Percentiles rank a stretch among this genome's conserved stretches.
Evolutionary conservation across 2,329 filamentous ascomycete genomes (phyloP).

Genomic region (Calonectria pteridis): DNA sequence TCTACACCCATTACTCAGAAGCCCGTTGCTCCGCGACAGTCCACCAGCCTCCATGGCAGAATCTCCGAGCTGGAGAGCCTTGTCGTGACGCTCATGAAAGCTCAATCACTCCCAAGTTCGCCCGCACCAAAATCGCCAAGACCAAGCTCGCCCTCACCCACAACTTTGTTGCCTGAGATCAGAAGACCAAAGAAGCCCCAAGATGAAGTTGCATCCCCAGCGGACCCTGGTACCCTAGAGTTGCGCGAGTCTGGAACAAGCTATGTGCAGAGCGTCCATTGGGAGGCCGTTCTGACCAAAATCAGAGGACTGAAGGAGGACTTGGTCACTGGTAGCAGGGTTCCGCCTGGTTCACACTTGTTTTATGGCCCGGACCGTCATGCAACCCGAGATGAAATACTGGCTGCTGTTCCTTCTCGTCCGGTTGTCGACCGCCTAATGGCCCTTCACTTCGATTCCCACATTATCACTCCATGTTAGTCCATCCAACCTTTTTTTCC

Average conservation of each 20-base stretch:
- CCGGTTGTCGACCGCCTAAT: slow-evolving; percentile 32
- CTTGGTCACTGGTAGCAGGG: slow-evolving; percentile 22
- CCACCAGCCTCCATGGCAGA: slow-evolving; percentile 29
- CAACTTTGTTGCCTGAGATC: slow-evolving; percentile 22
- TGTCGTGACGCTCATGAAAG: slow-evolving; percentile 32
- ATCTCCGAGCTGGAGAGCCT: slow-evolving; percentile 31
- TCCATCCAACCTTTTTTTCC: slow-evolving; percentile 15
- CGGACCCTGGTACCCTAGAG: slow-evolving; percentile 29
- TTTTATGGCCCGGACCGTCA: slow-evolving; percentile 32
- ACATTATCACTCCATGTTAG: slow-evolving; percentile 31
- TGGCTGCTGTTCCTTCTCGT: slow-evolving; percentile 30
- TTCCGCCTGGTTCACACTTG: slow-evolving; percentile 26
- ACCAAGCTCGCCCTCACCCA: slow-evolving; percentile 20
- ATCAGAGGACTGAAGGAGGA: slow-evolving; percentile 33
- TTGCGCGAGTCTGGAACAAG: slow-evolving; percentile 28
- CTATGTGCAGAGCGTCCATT: slow-evolving; percentile 33
- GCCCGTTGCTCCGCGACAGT: slow-evolving; percentile 10
- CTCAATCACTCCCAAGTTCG: slow-evolving; percentile 19
- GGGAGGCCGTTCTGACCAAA: slow-evolving; percentile 32
- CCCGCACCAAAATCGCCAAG: slow-evolving; percentile 15
- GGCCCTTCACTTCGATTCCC: slow-evolving; percentile 30
- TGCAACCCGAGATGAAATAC: slow-evolving; percentile 29
- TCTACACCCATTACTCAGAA: slow-evolving; percentile 16
- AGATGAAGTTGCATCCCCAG: slow-evolving; percentile 17
- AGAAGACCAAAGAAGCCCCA: slow-evolving; percentile 12